phyloP scores from a whole-genome alignment of 495 filamentous ascomycete species.

The Choiromyces venosus region DNA sequence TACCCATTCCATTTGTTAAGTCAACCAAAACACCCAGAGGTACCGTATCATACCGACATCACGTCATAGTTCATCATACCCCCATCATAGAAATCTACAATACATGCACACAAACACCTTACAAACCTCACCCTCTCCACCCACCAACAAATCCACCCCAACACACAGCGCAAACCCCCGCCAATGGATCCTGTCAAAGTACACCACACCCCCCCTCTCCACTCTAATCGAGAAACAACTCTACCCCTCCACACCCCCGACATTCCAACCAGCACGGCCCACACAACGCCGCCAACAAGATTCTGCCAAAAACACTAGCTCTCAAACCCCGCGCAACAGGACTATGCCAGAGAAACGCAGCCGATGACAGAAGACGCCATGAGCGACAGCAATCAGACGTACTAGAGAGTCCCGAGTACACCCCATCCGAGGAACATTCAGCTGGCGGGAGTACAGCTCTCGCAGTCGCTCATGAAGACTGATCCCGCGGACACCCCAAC shows the following conservation, averaged over 20 bases:
- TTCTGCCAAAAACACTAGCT: constrained; percentile 63
- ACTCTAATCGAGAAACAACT: constrained; percentile 48
- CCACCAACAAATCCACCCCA: background rate
- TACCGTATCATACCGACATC: no score
- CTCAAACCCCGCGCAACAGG: constrained; percentile 78
- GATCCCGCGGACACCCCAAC: constrained; percentile 47
- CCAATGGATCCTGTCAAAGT: constrained; percentile 46
- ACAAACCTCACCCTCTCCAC: no score
- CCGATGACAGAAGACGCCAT: no score
- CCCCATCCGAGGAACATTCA: constrained; percentile 49
- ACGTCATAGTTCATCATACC: no score
- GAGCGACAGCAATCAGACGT: no score
- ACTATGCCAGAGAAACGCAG: no score
- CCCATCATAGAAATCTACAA: no score
- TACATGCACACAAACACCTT: no score
- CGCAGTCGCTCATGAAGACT: constrained; percentile 49
- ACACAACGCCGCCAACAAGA: constrained; percentile 49
- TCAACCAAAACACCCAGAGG: no score
- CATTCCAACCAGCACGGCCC: constrained; percentile 23
- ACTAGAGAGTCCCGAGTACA: no score
- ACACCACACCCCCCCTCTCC: constrained; percentile 50
- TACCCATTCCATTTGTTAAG: no score
- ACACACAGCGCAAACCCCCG: background rate
- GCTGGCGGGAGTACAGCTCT: constrained; percentile 63
- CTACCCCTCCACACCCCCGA: background rate